Percentiles rank a stretch among this genome's conserved stretches.
phyloP scores from a whole-genome alignment of 345 rosid species.

The Melaleuca quinquenervia region DNA sequence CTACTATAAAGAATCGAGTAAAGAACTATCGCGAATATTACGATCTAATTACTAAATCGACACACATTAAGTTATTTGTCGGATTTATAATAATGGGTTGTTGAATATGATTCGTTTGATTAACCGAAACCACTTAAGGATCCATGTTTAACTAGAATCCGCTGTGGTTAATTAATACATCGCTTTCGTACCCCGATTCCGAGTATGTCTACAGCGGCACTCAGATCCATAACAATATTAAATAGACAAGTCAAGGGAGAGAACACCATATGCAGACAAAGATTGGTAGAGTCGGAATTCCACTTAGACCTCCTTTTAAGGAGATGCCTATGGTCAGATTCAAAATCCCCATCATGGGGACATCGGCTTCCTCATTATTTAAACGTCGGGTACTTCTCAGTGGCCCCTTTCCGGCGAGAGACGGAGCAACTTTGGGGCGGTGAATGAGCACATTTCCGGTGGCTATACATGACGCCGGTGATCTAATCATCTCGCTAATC shows the following conservation, averaged over 20 bases:
- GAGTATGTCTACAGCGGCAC: background rate
- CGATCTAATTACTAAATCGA: background rate
- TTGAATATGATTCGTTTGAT: background rate
- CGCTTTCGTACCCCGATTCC: background rate
- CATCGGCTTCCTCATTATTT: background rate
- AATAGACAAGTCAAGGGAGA: background rate
- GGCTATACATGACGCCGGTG: background rate
- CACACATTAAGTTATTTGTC: background rate
- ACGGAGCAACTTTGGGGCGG: background rate
- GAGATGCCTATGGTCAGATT: background rate
- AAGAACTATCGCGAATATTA: background rate
- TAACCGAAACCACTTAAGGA: background rate
- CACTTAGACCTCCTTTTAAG: background rate
- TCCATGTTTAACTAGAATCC: accelerated
- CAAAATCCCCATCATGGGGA: background rate
- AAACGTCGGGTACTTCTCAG: background rate
- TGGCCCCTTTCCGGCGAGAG: background rate
- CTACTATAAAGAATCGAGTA: background rate
- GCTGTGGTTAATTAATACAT: background rate
- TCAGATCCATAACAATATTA: background rate
- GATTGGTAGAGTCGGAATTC: background rate
- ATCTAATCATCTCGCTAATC: background rate
- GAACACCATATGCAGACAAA: background rate
- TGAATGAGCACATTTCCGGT: background rate
- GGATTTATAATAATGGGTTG: background rate